Evolutionary conservation across 371 early-diverging fungal species (phyloP).

Genomic region (Catenaria anguillulae): DNA sequence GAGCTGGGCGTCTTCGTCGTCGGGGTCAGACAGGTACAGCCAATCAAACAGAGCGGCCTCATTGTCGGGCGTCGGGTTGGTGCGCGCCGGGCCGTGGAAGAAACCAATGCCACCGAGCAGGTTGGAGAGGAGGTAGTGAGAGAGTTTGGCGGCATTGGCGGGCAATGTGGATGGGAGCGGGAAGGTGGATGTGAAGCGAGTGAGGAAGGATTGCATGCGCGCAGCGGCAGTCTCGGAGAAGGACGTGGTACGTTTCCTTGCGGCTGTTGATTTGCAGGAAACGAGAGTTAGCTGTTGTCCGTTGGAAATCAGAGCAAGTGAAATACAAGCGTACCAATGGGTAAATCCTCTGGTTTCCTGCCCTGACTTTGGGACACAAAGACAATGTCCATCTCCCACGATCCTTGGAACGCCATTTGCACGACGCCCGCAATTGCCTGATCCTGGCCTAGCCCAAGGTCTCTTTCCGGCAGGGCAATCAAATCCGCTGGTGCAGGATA

Average conservation of each 20-base stretch:
- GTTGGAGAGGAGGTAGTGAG: slow-evolving; percentile 59
- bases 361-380: too few relatives aligned
- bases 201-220: slow-evolving; percentile 53
- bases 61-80: slow-evolving; percentile 27
- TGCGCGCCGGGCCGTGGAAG: slow-evolving; percentile 39
- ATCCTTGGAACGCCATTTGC: background rate
- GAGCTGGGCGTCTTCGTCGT: slow-evolving; percentile 28
- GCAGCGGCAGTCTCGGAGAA: background rate
- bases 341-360: too few relatives aligned
- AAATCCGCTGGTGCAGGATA: too few relatives aligned
- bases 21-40: slow-evolving; percentile 29
- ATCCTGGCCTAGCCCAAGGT: too few relatives aligned
- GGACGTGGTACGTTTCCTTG: too few relatives aligned
- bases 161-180: slow-evolving; percentile 44
- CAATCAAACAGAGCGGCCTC: slow-evolving; percentile 14
- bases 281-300: too few relatives aligned
- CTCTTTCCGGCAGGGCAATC: too few relatives aligned
- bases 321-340: too few relatives aligned
- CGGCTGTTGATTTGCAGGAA: too few relatives aligned
- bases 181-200: slow-evolving; percentile 60
- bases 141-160: slow-evolving; percentile 46
- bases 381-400: background rate
- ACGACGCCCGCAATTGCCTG: too few relatives aligned
- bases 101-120: slow-evolving; percentile 81
- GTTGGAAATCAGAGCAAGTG: too few relatives aligned